Percentiles rank a stretch among this genome's conserved stretches.
Evolutionary conservation across 2,329 filamentous ascomycete genomes (phyloP).

Genomic region (Colletotrichum euphorbiae): DNA sequence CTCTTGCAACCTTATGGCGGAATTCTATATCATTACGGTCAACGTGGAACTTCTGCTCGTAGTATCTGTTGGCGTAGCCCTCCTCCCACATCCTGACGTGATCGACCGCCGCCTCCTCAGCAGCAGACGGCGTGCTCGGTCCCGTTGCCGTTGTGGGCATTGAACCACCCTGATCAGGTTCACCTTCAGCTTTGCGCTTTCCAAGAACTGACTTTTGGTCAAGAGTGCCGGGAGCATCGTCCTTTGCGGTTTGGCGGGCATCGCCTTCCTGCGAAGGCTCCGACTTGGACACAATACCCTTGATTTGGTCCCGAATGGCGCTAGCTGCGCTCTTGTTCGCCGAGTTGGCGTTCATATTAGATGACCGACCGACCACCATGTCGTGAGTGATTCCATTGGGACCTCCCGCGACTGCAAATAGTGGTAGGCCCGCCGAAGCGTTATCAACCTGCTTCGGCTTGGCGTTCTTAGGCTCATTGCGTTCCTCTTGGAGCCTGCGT

Average conservation of each 20-base stretch:
- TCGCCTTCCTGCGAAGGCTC: conserved; percentile 29
- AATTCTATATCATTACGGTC: conserved; percentile 85
- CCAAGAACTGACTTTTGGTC: conserved; percentile 64
- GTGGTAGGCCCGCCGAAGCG: conserved; percentile 38
- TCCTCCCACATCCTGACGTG: conserved; percentile 94
- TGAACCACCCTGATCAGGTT: conserved; percentile 71
- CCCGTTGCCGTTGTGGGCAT: conserved; percentile 70
- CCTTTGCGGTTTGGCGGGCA: conserved; percentile 42
- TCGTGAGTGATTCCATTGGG: conserved; percentile 78
- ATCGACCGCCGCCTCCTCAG: conserved; percentile 77
- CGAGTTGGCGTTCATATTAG: conserved; percentile 68
- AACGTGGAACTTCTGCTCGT: conserved; percentile 94
- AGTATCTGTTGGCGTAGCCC: conserved; percentile 95
- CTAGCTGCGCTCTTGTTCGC: conserved; percentile 97
- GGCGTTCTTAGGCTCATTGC: conserved; percentile 43
- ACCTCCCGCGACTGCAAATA: conserved; percentile 54
- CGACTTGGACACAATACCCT: conserved; percentile 55
- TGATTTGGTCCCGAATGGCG: conserved; percentile 83
- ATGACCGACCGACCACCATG: conserved; percentile 72
- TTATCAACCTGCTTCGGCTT: conserved; percentile 42
- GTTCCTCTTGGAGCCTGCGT: conserved; percentile 76
- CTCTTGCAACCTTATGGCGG: conserved; percentile 85
- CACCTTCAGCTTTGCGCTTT: conserved; percentile 81
- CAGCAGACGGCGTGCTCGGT: conserved; percentile 59
- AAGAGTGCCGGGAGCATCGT: conserved; percentile 35